phyloP scores from a whole-genome alignment of 176 grass and related monocot genomes.

The Carex myosuroides region DNA sequence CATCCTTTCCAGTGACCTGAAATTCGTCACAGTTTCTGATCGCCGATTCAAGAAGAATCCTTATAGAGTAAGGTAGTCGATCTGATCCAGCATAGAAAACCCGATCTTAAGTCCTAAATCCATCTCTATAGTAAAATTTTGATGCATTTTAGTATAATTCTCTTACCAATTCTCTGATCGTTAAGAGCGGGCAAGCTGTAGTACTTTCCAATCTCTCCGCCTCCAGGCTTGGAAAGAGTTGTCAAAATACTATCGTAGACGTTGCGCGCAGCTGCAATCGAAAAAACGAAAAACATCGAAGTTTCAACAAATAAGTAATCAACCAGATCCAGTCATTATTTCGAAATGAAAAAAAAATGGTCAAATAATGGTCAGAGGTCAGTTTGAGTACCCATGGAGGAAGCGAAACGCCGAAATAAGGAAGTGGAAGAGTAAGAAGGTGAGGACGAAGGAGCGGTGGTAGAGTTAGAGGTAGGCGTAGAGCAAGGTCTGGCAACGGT shows the following conservation, averaged over 20 bases:
- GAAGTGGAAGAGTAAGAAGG: constrained; percentile 21
- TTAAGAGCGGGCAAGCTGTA: constrained; percentile 80
- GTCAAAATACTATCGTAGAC: constrained; percentile 78
- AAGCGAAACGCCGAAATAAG: constrained; percentile 52
- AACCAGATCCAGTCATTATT: not conserved
- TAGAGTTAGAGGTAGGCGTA: constrained; percentile 33
- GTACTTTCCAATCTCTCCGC: constrained; percentile 69
- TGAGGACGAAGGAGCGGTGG: constrained; percentile 36
- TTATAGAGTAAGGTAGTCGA: constrained; percentile 83
- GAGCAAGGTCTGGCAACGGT: constrained; percentile 43
- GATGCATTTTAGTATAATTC: not conserved
- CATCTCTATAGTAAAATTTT: not conserved
- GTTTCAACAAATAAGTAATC: constrained; percentile 2
- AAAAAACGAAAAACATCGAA: not conserved
- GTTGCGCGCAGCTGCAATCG: constrained; percentile 53
- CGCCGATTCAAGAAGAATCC: constrained; percentile 90
- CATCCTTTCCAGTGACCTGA: constrained; percentile 84
- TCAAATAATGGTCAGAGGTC: not conserved
- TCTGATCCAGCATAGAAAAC: constrained; percentile 32
- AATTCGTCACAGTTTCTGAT: constrained; percentile 96
- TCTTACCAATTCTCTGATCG: constrained; percentile 70
- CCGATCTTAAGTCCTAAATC: not conserved
- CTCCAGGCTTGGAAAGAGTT: constrained; percentile 60
- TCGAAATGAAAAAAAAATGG: not conserved
- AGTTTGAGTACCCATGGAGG: constrained; percentile 49